Evolutionary conservation across 2,329 filamentous ascomycete species (phyloP).

Genomic region (Malbranchea cinnamomea): DNA sequence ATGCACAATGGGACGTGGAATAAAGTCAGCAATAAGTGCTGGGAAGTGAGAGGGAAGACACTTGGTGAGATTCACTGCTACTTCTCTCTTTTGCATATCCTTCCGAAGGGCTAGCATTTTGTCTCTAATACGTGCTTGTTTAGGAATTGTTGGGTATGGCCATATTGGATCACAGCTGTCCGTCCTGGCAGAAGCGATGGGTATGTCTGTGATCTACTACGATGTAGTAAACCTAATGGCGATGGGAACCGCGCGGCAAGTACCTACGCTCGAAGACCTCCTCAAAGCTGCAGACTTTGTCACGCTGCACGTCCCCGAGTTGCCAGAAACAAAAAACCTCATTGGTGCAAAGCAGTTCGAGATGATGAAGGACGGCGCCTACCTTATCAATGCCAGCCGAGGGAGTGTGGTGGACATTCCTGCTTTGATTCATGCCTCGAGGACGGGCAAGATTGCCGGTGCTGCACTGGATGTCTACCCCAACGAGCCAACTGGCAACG

Average conservation of each 20-base stretch:
- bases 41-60: slow-evolving; percentile 97
- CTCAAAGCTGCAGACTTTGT: slow-evolving; percentile 77
- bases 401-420: slow-evolving; percentile 90
- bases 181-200: slow-evolving; percentile 91
- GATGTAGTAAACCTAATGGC: slow-evolving; percentile 92
- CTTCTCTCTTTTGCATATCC: slow-evolving; percentile 2
- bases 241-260: slow-evolving; percentile 73
- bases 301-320: slow-evolving; percentile 84
- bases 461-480: slow-evolving; percentile 96
- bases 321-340: slow-evolving; percentile 84
- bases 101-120: slow-evolving; percentile 1
- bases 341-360: slow-evolving; percentile 66
- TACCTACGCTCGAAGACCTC: slow-evolving; percentile 60
- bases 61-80: slow-evolving; percentile 42
- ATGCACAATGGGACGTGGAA: slow-evolving; percentile 94
- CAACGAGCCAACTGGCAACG: slow-evolving; percentile 83
- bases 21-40: slow-evolving; percentile 91
- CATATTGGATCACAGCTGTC: slow-evolving; percentile 95
- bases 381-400: slow-evolving; percentile 90
- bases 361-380: slow-evolving; percentile 83
- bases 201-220: slow-evolving; percentile 96
- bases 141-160: slow-evolving; percentile 85
- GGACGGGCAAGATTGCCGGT: slow-evolving; percentile 73
- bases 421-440: slow-evolving; percentile 75
- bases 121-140: neutral